A percentile compares a stretch with the other conserved stretches of the same genome.
Conservation (phyloP, 2,329 filamentous ascomycete species). For the Neofusicoccum kwambonambiense region DNA sequence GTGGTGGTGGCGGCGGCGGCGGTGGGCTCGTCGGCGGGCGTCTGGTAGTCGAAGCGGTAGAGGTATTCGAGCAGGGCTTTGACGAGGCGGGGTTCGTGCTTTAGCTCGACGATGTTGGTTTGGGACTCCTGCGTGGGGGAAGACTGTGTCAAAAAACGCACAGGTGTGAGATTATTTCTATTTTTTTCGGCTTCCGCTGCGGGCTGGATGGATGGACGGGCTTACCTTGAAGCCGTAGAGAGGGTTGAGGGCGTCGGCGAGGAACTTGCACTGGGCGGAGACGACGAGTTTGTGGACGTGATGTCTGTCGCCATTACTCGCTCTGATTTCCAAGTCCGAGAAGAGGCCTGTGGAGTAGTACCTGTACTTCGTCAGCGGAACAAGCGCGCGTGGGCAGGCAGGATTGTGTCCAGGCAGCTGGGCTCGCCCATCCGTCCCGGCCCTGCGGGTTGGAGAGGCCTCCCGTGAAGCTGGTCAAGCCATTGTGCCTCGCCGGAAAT, state of each 20-base stretch:
- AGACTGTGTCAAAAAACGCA: background rate
- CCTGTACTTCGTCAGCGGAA: background rate
- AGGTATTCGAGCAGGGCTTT: constrained; percentile 13
- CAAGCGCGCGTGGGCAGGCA: no score
- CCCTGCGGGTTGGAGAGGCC: no score
- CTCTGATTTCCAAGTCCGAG: background rate
- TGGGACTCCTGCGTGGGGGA: background rate
- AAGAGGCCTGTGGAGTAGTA: background rate
- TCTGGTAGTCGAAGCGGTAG: constrained; percentile 19
- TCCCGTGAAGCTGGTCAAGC: no score
- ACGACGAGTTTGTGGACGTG: constrained; percentile 14
- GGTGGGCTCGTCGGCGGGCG: background rate
- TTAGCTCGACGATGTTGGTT: background rate
- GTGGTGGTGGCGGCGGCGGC: background rate
- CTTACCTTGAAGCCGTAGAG: constrained; percentile 4
- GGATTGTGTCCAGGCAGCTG: no score
- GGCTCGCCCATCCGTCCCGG: no score
- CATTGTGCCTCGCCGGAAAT: no score
- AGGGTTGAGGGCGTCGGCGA: background rate
- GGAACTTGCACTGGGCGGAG: constrained; percentile 8
- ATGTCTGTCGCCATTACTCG: background rate
- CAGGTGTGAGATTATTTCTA: no score
- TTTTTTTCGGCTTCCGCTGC: no score
- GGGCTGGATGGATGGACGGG: background rate
- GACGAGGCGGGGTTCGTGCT: constrained; percentile 9